Evolutionary conservation across 495 filamentous ascomycete genomes (phyloP).

Genomic region (Neurospora tetrasperma): DNA sequence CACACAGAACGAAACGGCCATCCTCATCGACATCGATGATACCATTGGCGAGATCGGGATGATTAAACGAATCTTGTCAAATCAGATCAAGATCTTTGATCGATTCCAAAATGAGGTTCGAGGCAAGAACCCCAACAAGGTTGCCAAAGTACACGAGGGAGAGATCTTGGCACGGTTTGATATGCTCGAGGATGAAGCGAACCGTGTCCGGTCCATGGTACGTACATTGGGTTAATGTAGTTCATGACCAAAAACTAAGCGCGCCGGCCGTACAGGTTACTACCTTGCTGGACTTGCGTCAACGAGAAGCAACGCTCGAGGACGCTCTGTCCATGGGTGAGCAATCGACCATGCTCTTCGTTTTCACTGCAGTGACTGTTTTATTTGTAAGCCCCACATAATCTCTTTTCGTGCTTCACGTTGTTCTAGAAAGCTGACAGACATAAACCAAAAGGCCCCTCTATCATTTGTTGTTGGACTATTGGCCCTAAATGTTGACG

Average conservation of each 20-base stretch:
- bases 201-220: slow-evolving; percentile 6
- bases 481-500: not conserved
- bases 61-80: slow-evolving; percentile 5
- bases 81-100: not conserved
- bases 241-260: not conserved
- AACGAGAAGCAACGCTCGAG: slow-evolving; percentile 5
- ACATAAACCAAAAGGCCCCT: not conserved
- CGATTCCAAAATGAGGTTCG: not conserved
- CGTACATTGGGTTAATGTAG: not conserved
- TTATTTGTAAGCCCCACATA: not conserved
- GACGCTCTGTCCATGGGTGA: slow-evolving; percentile 5
- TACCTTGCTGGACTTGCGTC: slow-evolving; percentile 3
- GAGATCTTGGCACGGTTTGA: not conserved
- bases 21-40: slow-evolving; percentile 3
- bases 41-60: slow-evolving; percentile 8
- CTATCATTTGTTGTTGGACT: slow-evolving; percentile 6
- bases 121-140: not conserved
- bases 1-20: slow-evolving; percentile 3
- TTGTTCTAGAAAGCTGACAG: not conserved
- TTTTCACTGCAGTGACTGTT: slow-evolving; percentile 6
- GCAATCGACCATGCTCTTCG: slow-evolving; percentile 7
- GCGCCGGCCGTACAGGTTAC: not conserved
- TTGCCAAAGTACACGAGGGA: not conserved
- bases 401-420: not conserved
- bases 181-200: slow-evolving; percentile 3